Evolutionary conservation across 2,329 filamentous ascomycete species (phyloP).

Genomic region (Knufia fluminis): DNA sequence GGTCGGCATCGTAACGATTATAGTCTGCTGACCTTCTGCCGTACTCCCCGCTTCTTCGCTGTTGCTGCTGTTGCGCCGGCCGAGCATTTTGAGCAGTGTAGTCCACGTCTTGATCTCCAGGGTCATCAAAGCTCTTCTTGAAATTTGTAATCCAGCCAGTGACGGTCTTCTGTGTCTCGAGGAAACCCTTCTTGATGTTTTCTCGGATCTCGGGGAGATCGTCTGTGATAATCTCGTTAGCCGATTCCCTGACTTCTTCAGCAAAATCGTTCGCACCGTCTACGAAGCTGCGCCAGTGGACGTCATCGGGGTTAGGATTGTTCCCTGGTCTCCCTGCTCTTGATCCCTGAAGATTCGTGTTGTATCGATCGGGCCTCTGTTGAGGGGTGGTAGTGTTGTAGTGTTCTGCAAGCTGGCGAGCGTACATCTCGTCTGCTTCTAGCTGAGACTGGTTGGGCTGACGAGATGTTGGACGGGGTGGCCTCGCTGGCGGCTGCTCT

Average conservation of each 20-base stretch:
- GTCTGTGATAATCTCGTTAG: constrained; percentile 42
- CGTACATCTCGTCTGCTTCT: constrained; percentile 83
- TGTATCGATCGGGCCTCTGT: constrained; percentile 25
- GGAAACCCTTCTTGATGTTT: constrained; percentile 86
- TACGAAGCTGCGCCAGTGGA: constrained; percentile 66
- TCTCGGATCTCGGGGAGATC: constrained; percentile 88
- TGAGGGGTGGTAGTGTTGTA: constrained; percentile 47
- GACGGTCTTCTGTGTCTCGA: constrained; percentile 86
- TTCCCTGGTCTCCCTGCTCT: constrained; percentile 25
- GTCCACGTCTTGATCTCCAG: constrained; percentile 63
- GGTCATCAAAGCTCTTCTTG: constrained; percentile 84
- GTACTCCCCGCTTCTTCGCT: constrained; percentile 45
- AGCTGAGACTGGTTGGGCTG: constrained; percentile 60
- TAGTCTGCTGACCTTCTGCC: constrained; percentile 73
- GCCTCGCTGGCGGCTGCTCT: constrained; percentile 60
- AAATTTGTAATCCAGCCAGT: constrained; percentile 86
- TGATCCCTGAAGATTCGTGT: constrained; percentile 24
- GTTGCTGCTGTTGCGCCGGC: constrained; percentile 28
- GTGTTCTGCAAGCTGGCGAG: constrained; percentile 84
- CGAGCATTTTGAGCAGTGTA: constrained; percentile 26
- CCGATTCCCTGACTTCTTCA: constrained; percentile 12
- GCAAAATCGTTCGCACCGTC: constrained; percentile 47
- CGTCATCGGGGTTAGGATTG: constrained; percentile 40
- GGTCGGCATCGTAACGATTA: constrained; percentile 89
- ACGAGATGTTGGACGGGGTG: constrained; percentile 61